Conservation (phyloP, 2,329 filamentous ascomycete genomes). For the Microcera coccophila region DNA sequence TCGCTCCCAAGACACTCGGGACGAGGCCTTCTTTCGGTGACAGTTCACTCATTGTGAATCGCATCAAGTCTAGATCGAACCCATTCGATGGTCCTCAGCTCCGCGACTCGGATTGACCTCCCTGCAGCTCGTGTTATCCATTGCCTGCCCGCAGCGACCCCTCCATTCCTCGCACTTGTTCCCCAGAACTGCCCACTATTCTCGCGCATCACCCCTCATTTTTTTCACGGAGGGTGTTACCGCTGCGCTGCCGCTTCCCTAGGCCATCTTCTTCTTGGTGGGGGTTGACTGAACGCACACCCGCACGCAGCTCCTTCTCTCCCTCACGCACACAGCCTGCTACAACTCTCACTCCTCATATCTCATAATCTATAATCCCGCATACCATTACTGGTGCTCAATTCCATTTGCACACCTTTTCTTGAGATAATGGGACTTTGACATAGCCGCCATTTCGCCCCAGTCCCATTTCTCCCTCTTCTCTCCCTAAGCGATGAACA, state of each 20-base stretch:
- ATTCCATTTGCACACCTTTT: background rate
- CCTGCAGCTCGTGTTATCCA: background rate
- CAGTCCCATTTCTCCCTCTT: constrained; percentile 5
- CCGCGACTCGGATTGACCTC: background rate
- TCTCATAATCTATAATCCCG: too few species aligned
- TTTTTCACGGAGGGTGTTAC: background rate
- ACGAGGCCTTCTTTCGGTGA: background rate
- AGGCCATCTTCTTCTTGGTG: background rate
- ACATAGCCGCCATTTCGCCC: constrained; percentile 8
- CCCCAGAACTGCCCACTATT: background rate
- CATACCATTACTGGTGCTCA: background rate
- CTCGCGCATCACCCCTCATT: background rate
- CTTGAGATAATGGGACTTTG: constrained; percentile 26
- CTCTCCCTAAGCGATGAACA: constrained; percentile 35
- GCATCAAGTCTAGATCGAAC: background rate
- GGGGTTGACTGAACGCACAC: background rate
- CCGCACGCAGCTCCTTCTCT: background rate
- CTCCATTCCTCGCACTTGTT: background rate
- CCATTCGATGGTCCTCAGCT: background rate
- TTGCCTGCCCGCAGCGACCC: background rate
- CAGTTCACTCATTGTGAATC: background rate
- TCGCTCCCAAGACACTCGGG: background rate
- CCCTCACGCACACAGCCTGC: constrained; percentile 1
- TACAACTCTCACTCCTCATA: too few species aligned
- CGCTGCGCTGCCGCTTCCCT: background rate